A percentile compares a stretch with the other conserved stretches of the same genome.
phyloP scores from a whole-genome alignment of 768 basidiomycete genomes.

The Auriscalpium vulgare region DNA sequence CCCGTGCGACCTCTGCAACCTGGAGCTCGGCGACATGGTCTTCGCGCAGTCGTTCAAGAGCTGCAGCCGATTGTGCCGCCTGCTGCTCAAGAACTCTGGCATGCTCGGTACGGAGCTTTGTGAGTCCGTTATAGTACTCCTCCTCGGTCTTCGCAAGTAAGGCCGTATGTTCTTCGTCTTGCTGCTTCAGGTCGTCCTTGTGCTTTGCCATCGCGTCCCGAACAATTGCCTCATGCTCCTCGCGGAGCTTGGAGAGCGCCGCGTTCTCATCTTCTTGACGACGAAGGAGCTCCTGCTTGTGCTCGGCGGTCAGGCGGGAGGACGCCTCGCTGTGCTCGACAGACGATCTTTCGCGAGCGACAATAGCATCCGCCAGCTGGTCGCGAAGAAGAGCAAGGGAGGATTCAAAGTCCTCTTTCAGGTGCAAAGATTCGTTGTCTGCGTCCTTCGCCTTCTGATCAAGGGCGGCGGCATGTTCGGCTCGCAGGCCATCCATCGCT shows the following conservation, averaged over 20 bases:
- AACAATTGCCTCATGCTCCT: slow-evolving; percentile 45
- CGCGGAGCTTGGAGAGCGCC: slow-evolving; percentile 34
- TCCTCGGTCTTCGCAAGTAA: slow-evolving; percentile 64
- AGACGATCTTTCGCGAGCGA: slow-evolving; percentile 28
- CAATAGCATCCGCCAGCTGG: slow-evolving; percentile 24
- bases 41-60: slow-evolving; percentile 62
- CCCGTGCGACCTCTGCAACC: slow-evolving; percentile 65
- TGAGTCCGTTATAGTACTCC: slow-evolving; percentile 75
- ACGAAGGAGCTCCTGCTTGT: slow-evolving; percentile 35
- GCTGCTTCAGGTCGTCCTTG: slow-evolving; percentile 45
- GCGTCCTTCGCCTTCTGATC: slow-evolving; percentile 34
- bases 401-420: slow-evolving; percentile 44
- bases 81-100: slow-evolving; percentile 55
- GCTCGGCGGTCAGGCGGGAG: slow-evolving; percentile 39
- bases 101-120: slow-evolving; percentile 69
- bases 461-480: slow-evolving; percentile 38
- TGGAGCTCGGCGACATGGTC: slow-evolving; percentile 71
- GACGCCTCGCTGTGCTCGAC: slow-evolving; percentile 55
- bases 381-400: slow-evolving; percentile 25
- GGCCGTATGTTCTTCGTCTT: slow-evolving; percentile 50
- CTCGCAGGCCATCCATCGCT: slow-evolving; percentile 39
- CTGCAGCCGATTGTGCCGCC: slow-evolving; percentile 48
- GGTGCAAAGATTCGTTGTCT: slow-evolving; percentile 31
- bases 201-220: slow-evolving; percentile 48
- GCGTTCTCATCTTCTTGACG: slow-evolving; percentile 49